Conservation (phyloP, 441 rosid species). For the Brassica balearica region DNA sequence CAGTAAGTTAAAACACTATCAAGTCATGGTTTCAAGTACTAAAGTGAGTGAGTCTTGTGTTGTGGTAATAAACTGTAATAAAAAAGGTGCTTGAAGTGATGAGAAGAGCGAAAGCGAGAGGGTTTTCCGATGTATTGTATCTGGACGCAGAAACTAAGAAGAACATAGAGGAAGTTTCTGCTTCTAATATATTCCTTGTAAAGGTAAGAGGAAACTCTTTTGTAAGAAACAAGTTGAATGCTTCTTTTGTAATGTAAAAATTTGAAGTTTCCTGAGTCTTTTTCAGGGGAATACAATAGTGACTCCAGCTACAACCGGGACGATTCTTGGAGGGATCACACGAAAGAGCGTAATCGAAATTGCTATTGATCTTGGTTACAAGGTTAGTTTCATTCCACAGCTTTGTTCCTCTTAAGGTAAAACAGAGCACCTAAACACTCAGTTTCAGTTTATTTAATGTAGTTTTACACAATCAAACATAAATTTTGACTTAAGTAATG, state of each 20-base stretch:
- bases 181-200: constrained; percentile 75
- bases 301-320: constrained; percentile 74
- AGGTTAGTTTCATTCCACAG: constrained; percentile 45
- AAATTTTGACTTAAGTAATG: too few species aligned
- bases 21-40: constrained; percentile 1
- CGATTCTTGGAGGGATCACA: constrained; percentile 76
- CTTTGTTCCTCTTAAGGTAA: background rate
- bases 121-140: constrained; percentile 83
- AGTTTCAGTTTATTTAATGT: background rate
- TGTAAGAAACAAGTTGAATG: background rate
- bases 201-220: constrained; percentile 50
- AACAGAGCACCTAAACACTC: background rate
- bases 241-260: background rate
- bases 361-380: constrained; percentile 70
- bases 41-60: constrained; percentile 11
- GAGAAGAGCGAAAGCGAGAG: constrained; percentile 70
- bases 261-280: constrained; percentile 22
- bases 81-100: constrained; percentile 66
- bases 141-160: constrained; percentile 68
- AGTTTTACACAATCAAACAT: too few species aligned
- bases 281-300: constrained; percentile 65
- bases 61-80: constrained; percentile 6
- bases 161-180: constrained; percentile 81
- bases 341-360: constrained; percentile 77
- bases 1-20: constrained; percentile 50